phyloP scores from a whole-genome alignment of 768 basidiomycete genomes.

The Rhodotorula babjevae region DNA sequence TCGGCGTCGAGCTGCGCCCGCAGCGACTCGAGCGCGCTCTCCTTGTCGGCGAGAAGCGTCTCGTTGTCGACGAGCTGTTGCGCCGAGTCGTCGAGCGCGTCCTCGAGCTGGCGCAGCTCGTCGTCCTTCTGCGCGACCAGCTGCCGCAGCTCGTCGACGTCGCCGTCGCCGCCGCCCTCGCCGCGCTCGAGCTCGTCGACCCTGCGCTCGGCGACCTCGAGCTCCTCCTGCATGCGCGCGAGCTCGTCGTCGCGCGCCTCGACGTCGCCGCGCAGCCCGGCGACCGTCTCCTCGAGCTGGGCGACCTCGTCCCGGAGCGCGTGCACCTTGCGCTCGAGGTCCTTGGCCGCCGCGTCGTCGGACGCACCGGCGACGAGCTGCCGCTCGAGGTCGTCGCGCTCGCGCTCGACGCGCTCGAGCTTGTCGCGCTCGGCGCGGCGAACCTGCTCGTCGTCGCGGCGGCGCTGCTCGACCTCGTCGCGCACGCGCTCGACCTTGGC shows the following conservation, averaged over 20 bases:
- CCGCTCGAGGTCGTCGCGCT: constrained; percentile 21
- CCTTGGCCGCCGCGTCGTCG: not conserved
- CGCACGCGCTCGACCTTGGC: constrained; percentile 29
- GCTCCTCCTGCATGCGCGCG: constrained; percentile 19
- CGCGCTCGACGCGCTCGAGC: constrained; percentile 9
- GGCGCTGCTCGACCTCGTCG: not conserved
- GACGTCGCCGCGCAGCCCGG: constrained; percentile 4
- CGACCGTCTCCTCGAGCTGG: constrained; percentile 4
- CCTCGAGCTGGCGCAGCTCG: constrained; percentile 30
- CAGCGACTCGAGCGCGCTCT: constrained; percentile 17
- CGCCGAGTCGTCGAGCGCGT: constrained; percentile 35
- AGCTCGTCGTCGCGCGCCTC: constrained; percentile 23
- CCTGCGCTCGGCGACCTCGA: constrained; percentile 19
- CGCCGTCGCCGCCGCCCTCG: not conserved
- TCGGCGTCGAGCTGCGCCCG: constrained; percentile 22
- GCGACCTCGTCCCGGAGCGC: constrained; percentile 7
- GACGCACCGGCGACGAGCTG: constrained; percentile 3
- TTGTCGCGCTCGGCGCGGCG: constrained; percentile 1
- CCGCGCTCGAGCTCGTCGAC: constrained; percentile 21
- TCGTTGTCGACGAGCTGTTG: constrained; percentile 31
- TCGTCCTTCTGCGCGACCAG: constrained; percentile 11
- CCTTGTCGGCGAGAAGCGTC: constrained; percentile 29
- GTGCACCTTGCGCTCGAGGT: constrained; percentile 15
- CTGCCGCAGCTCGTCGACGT: constrained; percentile 13
- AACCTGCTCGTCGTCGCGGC: constrained; percentile 5